Conservation (phyloP, 2,329 filamentous ascomycete genomes). For the Penicillium janthinellum region DNA sequence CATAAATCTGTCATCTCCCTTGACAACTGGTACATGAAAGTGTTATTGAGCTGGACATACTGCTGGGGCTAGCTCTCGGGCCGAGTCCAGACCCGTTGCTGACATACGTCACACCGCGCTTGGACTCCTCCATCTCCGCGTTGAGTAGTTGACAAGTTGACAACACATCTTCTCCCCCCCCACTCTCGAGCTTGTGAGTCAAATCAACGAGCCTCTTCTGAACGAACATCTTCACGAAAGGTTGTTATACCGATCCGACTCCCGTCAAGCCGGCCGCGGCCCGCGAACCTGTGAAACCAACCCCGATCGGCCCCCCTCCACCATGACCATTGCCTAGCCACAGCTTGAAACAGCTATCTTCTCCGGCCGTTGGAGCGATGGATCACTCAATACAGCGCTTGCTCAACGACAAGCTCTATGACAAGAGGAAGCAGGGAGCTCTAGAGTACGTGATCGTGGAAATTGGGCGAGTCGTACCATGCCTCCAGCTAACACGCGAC, state of each 20-base stretch:
- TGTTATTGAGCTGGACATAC: not conserved
- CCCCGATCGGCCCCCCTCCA: conserved; percentile 17
- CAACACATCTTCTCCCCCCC: conserved; percentile 22
- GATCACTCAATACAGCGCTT: conserved; percentile 86
- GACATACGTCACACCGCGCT: conserved; percentile 28
- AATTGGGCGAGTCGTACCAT: not conserved
- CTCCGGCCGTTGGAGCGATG: conserved; percentile 57
- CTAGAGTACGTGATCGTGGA: conserved; percentile 70
- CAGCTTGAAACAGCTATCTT: conserved; percentile 27
- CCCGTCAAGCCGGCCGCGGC: not conserved
- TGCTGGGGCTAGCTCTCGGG: not conserved
- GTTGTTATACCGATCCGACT: not conserved
- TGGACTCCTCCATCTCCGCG: conserved; percentile 23
- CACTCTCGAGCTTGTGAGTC: conserved; percentile 6
- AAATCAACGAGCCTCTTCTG: not conserved
- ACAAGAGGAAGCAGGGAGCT: conserved; percentile 94
- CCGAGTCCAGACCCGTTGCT: conserved; percentile 13
- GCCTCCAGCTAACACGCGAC: conserved; percentile 9
- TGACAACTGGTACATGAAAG: not conserved
- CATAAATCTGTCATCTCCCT: not conserved
- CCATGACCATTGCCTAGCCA: conserved; percentile 32
- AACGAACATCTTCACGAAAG: not conserved
- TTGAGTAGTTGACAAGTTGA: conserved; percentile 22
- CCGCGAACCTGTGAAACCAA: conserved; percentile 4
- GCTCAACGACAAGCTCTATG: conserved; percentile 97